Evolutionary conservation across 257 asterid species (phyloP).

Genomic region (Anisodus tanguticus): DNA sequence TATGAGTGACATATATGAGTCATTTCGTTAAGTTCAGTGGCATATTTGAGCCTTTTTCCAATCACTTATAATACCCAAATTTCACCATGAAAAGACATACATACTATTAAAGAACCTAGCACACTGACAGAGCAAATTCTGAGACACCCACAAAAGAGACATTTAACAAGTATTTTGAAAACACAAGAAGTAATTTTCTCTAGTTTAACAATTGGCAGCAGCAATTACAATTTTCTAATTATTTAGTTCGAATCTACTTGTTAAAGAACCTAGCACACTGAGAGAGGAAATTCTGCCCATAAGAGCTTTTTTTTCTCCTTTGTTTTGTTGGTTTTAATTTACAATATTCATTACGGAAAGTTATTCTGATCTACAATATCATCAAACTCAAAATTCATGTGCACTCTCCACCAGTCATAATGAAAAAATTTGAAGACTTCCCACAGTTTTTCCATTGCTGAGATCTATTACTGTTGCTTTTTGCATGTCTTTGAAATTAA

Average conservation of each 20-base stretch:
- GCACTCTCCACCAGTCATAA: slow-evolving; percentile 7
- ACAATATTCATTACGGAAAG: neutral
- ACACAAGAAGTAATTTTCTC: neutral
- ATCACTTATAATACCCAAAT: no score
- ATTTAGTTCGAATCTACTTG: neutral
- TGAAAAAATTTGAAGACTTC: neutral
- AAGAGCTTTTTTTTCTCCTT: slow-evolving; percentile 18
- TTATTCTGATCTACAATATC: slow-evolving; percentile 2
- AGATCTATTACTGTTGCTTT: neutral
- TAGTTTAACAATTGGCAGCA: slow-evolving; percentile 14
- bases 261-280: neutral
- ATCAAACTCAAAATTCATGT: neutral
- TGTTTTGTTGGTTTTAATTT: slow-evolving; percentile 9
- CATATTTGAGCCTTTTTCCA: no score
- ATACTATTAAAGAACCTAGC: no score
- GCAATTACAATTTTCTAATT: neutral
- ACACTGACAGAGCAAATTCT: no score
- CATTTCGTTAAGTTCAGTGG: no score
- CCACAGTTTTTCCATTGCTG: slow-evolving; percentile 13
- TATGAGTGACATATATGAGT: no score
- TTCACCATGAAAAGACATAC: no score
- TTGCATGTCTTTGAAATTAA: slow-evolving; percentile 11
- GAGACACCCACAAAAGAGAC: neutral
- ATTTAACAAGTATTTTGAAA: neutral
- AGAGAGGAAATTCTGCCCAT: neutral